Conservation (phyloP, 1,284 basidiomycete genomes). For the Vanrija sp. region DNA sequence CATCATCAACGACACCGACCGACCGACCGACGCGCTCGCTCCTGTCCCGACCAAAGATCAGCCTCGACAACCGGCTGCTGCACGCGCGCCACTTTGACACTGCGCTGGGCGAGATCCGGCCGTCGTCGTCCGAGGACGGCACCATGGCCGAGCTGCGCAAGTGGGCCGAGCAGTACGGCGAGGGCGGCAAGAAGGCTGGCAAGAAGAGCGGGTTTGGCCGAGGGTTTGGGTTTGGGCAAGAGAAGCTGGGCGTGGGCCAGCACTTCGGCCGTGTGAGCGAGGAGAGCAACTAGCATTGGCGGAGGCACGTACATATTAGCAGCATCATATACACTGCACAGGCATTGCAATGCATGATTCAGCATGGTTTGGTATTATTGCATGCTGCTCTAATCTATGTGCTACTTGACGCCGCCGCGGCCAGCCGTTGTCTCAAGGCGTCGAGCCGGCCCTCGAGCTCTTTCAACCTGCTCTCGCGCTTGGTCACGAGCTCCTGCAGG, state of each 20-base stretch:
- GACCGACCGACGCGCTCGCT: not conserved
- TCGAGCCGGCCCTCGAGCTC: slow-evolving; percentile 51
- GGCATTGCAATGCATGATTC: no score
- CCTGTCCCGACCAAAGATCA: not conserved
- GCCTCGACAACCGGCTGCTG: slow-evolving; percentile 12
- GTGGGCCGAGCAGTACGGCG: slow-evolving; percentile 90
- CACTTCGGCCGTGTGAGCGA: no score
- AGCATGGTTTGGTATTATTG: no score
- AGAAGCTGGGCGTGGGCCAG: not conserved
- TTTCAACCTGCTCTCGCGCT: slow-evolving; percentile 52
- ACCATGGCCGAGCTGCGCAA: slow-evolving; percentile 68
- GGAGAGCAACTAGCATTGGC: no score
- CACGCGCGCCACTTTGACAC: slow-evolving; percentile 64
- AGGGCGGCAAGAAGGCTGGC: slow-evolving; percentile 50
- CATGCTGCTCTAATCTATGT: no score
- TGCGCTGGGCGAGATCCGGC: slow-evolving; percentile 79
- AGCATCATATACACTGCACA: no score
- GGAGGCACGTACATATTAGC: no score
- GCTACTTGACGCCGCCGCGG: no score
- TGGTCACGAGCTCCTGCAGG: slow-evolving; percentile 52
- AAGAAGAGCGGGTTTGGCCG: slow-evolving; percentile 49
- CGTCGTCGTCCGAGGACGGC: slow-evolving; percentile 76
- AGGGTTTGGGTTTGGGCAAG: slow-evolving; percentile 49
- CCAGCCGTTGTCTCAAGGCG: no score
- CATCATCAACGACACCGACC: not conserved